Base-by-base conservation (phyloP, 1,139 yeast species). In the Yamadazyma aaseri region DNA sequence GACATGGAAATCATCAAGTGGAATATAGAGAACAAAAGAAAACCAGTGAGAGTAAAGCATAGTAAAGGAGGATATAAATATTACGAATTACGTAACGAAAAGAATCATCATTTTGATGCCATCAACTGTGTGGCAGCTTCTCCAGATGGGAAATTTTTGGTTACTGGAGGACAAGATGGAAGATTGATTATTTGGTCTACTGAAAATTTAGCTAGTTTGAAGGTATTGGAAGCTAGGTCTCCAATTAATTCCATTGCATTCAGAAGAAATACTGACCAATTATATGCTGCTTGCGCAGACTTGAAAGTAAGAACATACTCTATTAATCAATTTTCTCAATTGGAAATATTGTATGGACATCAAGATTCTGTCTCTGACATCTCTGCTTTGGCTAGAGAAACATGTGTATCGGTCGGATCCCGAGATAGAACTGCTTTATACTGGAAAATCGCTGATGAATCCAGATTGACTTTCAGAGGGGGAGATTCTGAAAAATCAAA, bases 391-490 rank as follows among this genome's bases (percentile, higher is more conserved):
- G 76, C 79, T 12, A 79, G 81, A 58, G 97, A 92, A 55, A 79
- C 96, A 33, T 92, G 98, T 68, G 92, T 92, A 24, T 86, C 96
- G 15, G 97, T 90, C 17, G 98, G 98, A 14, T 73, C 95, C 4
- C 76, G 98, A 51, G 98, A 92, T 60, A 81, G 95, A 50, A 86
- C 96, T 1, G 97, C 94, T 12, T 84, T 94, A 81, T 69, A 86
- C 50, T 92, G 98, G 98, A 92, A 94, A 59, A 87, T 92, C 45
- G 78, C 95, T 17, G 98, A 94, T 51, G 98, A 92, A 62, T 79
- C 95, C 2, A 76, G 97, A 53, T 73, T 92, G 49, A 89, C 97
- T 0, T 92, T 92, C 60, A 75, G 97, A 53, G 96, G 96, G 41
- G 96, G 96, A 40, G 95, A 86, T 51, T 67, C 73, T 66, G 35